Base-by-base conservation (phyloP, 306 rosid genomes). In the Cucumis melo region DNA sequence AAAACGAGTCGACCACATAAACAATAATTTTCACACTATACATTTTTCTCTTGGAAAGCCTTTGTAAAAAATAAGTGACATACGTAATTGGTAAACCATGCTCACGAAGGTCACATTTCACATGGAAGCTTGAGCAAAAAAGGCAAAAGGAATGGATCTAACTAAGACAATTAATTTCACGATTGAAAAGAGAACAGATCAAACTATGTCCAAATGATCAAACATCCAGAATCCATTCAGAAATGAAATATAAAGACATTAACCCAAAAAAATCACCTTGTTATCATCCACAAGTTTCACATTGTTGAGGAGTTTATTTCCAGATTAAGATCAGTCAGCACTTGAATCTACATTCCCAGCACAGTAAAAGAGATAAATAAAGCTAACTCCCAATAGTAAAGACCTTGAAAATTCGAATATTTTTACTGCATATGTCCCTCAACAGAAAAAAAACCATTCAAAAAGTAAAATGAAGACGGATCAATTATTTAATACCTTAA, bases 301-400 rank as follows among this genome's bases (percentile, higher is more conserved):
- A 73, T n/a, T 92, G 99, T 78, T 95, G 96, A 78, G 99, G 99
- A 85, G 99, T 95, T 81, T 92, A 89, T 93, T 92, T 95, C 87
- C n/a, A 95, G 91, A 90, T 90, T 88, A 78, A 95, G 96, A 88
- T 89, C 93, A 77, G 99, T 96, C 81, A 95, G 86, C 64, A 95
- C 61, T 90, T 95, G 99, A 90, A 95, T 92, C 99, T 91, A 77
- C 85, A 34, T 63, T 71, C 56, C 81, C 84, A 82, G n/a, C 82
- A 81, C 19, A 82, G 78, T 62, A 78, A 83, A 78, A 72, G 68
- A 79, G 21, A 24, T 48, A 71, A 71, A 71, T 57, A 59, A 78
- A 66, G 7, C 34, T 9, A 39, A 21, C 39, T 42, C 74, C 46
- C 59, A 64, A n/a, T n/a, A n/a, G n/a, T n/a, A n/a, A n/a, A n/a